Evolutionary conservation across 176 grass and related monocot genomes (phyloP).

Genomic region (Tillandsia fasciculata): DNA sequence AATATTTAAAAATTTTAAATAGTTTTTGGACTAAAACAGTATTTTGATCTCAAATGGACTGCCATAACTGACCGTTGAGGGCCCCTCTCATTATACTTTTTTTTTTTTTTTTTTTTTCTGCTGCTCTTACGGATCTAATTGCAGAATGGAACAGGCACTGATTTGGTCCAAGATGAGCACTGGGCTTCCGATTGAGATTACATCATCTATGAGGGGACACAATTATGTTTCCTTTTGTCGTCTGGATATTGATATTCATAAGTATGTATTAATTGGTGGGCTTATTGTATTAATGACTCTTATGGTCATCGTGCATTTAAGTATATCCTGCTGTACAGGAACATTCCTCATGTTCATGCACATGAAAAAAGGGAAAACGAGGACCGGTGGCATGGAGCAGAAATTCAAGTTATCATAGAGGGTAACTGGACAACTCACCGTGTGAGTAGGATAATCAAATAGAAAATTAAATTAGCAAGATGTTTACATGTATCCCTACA

Average conservation of each 20-base stretch:
- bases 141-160: conserved; percentile 53
- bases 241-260: conserved; percentile 94
- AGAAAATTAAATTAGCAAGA: no score
- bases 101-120: background rate
- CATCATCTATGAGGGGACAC: conserved; percentile 74
- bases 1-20: no score
- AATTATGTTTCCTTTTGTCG: conserved; percentile 73
- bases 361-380: conserved; percentile 88
- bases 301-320: conserved; percentile 9
- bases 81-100: no score
- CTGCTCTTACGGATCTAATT: background rate
- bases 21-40: no score
- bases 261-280: conserved; percentile 35
- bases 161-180: conserved; percentile 99
- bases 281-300: conserved; percentile 11
- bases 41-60: no score
- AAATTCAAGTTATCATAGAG: conserved; percentile 97
- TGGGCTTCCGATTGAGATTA: conserved; percentile 93
- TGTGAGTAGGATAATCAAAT: conserved; percentile 33
- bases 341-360: conserved; percentile 94
- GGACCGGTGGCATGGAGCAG: conserved; percentile 82
- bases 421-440: conserved; percentile 95
- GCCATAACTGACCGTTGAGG: no score
- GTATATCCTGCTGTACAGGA: conserved; percentile 43
- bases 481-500: no score